Evolutionary conservation across 306 rosid genomes (phyloP), one percentile per base, ranked within the genome.

Genomic region (Hylodesmum podocarpum): DNA sequence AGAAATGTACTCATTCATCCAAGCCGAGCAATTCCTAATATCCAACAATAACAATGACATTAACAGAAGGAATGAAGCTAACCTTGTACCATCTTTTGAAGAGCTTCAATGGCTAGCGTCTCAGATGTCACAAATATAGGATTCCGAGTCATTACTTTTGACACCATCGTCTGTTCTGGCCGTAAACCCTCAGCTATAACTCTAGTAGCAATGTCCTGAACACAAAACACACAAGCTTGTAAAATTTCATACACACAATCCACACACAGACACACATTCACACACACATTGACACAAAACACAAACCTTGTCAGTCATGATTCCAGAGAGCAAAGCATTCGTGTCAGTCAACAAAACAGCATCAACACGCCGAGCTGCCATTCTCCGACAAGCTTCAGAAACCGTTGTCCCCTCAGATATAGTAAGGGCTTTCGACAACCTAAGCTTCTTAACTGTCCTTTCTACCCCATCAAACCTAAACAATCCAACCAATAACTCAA

Each of bases 81-180:
- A 92, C 99, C 98, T 61, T 90, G 96, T 44, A 89, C 88, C 98
- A 95, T 95, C 88, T 86, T 92, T 66, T 92, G 97, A 70, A 92
- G 96, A 64, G 99, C 97, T 54, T 95, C 99, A 24, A 92, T 66
- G 31, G 98, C 98, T 15, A 88, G 78, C 2, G 92, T 83, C 82
- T 92, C 98, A 0, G 97, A 84, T 28, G 91, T 78, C 73, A 95
- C 93, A 83, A 95, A 95, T 44, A 81, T 71, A 37, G 98, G 98
- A 84, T 86, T 92, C 53, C 96, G 78, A 1, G 98, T 95, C 98
- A 95, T 95, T 73, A 92, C 75, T 86, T 92, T 95, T 1, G 98
- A 89, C 27, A 90, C 93, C 39, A 79, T 34, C 0, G 97, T 92
- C 84, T 90, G 97, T 69, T 95, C 97, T 8, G 97, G 91, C 53